A percentile compares a stretch with the other conserved stretches of the same genome.
Evolutionary conservation across 1,139 yeast species (phyloP).

Genomic region (Yamadazyma songkhlaensis): DNA sequence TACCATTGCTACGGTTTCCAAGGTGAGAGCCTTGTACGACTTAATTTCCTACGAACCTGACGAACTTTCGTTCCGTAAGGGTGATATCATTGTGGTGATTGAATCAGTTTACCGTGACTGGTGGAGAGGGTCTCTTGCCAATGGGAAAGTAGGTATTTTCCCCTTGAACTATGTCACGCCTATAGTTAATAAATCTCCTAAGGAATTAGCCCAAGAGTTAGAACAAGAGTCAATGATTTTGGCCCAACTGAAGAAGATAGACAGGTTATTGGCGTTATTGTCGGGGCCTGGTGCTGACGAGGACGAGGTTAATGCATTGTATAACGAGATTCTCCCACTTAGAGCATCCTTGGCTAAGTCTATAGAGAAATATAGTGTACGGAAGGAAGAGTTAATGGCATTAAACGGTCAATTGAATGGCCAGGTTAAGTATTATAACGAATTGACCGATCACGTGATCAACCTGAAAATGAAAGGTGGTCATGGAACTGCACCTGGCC

Average conservation of each 20-base stretch:
- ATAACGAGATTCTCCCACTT: slow-evolving; percentile 67
- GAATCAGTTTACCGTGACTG: slow-evolving; percentile 91
- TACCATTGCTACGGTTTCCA: slow-evolving; percentile 51
- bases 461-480: slow-evolving; percentile 18
- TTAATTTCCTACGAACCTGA: slow-evolving; percentile 68
- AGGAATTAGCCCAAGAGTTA: slow-evolving; percentile 32
- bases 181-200: slow-evolving; percentile 61
- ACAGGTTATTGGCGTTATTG: slow-evolving; percentile 59
- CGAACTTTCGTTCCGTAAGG: slow-evolving; percentile 68
- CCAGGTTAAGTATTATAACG: slow-evolving; percentile 70
- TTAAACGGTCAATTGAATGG: slow-evolving; percentile 65
- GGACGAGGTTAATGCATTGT: slow-evolving; percentile 51
- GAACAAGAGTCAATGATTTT: slow-evolving; percentile 30
- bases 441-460: slow-evolving; percentile 56
- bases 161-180: slow-evolving; percentile 92
- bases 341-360: slow-evolving; percentile 70
- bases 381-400: slow-evolving; percentile 72
- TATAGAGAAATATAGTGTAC: slow-evolving; percentile 70
- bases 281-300: slow-evolving; percentile 40
- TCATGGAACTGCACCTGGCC: slow-evolving; percentile 1
- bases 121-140: slow-evolving; percentile 85
- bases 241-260: slow-evolving; percentile 50
- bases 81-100: slow-evolving; percentile 77
- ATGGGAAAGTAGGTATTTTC: slow-evolving; percentile 84
- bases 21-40: slow-evolving; percentile 85